Conservation (phyloP, 805 yeast species). For the Vanderwaltozyma tropicalis region DNA sequence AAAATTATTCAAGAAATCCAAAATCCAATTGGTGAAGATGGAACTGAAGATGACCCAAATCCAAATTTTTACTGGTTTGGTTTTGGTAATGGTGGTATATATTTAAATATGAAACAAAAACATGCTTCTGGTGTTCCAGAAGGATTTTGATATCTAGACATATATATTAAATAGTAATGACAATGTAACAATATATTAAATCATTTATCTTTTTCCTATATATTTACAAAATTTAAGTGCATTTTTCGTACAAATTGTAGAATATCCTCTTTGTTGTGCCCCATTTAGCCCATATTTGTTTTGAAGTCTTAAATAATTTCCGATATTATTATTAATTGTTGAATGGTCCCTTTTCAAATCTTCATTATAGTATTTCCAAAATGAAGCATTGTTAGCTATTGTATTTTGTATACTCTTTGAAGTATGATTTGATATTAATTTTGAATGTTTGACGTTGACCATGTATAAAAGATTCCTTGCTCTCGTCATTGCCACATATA, state of each 20-base stretch:
- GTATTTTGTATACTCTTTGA: not conserved
- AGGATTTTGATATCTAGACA: constrained; percentile 41
- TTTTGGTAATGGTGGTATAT: constrained; percentile 39
- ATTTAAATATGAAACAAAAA: constrained; percentile 32
- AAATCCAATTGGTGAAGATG: constrained; percentile 38
- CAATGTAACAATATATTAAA: not conserved
- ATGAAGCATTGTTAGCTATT: constrained; percentile 7
- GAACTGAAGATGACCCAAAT: constrained; percentile 33
- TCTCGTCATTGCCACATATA: constrained; percentile 61
- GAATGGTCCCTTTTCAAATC: constrained; percentile 11
- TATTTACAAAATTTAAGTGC: not conserved
- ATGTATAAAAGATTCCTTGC: constrained; percentile 35
- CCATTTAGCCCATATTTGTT: constrained; percentile 9
- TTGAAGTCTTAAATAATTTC: constrained; percentile 6
- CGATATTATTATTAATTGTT: not conserved
- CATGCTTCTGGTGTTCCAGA: constrained; percentile 86
- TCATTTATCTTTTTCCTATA: not conserved
- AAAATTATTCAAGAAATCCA: constrained; percentile 50
- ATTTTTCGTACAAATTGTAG: not conserved
- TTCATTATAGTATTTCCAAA: constrained; percentile 24
- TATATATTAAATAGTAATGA: not conserved
- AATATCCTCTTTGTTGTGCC: not conserved
- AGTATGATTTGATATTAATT: not conserved
- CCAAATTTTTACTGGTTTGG: constrained; percentile 36
- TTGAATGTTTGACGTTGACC: constrained; percentile 13